Conservation (phyloP, 495 filamentous ascomycete species). For the Penicilliopsis zonata region DNA sequence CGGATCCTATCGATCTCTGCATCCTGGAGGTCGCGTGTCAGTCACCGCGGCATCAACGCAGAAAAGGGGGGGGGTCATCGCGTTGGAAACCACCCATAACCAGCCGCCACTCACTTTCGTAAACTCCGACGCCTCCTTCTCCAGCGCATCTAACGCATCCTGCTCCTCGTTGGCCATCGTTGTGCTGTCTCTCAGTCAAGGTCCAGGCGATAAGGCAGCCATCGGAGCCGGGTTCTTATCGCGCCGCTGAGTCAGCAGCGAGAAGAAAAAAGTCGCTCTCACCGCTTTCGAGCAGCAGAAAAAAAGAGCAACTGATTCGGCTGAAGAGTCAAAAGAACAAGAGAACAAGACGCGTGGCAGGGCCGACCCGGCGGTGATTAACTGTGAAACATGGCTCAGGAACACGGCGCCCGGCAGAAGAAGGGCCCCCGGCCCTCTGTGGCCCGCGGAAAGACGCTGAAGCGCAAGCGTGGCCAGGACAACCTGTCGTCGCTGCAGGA, state of each 20-base stretch:
- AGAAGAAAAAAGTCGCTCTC: constrained; percentile 4
- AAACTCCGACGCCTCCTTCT: constrained; percentile 80
- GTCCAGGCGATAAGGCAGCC: constrained; percentile 1
- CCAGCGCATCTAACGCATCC: constrained; percentile 74
- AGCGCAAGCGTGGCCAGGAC: constrained; percentile 48
- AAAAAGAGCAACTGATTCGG: neutral
- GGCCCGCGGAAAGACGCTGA: constrained; percentile 31
- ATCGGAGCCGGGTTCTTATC: neutral
- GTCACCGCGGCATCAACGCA: constrained; percentile 1
- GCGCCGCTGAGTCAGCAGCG: constrained; percentile 6
- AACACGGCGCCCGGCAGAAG: constrained; percentile 9
- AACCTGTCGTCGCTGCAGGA: constrained; percentile 31
- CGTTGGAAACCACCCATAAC: neutral
- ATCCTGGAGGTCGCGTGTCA: constrained; percentile 45
- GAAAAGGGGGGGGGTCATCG: neutral
- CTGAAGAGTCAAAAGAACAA: neutral
- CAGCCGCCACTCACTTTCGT: constrained; percentile 53
- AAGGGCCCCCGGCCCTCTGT: constrained; percentile 13
- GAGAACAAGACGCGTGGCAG: neutral
- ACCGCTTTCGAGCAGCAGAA: constrained; percentile 1
- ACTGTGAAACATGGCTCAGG: constrained; percentile 21
- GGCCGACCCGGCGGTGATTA: too few relatives aligned
- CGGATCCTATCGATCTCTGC: constrained; percentile 92
- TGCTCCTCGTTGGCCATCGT: constrained; percentile 44
- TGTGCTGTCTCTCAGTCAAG: neutral